Evolutionary conservation across 2,329 filamentous ascomycete genomes (phyloP).

Genomic region (Colletotrichum acutatum): DNA sequence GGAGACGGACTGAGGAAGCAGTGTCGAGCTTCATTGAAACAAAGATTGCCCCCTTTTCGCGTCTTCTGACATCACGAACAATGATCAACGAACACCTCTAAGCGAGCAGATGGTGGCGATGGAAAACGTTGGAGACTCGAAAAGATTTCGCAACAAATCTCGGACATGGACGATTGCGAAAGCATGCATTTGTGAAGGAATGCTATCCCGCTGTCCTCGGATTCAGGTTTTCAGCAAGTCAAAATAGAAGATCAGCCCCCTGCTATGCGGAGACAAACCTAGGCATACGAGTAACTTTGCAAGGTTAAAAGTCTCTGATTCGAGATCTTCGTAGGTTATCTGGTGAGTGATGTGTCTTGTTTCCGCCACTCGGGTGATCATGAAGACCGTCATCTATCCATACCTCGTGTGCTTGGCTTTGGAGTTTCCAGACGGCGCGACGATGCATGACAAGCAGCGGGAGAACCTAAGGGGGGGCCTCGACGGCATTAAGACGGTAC

Average conservation of each 20-base stretch:
- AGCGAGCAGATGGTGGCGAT: neutral
- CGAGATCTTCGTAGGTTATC: neutral
- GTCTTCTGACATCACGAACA: neutral
- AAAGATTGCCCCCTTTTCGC: neutral
- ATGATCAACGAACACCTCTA: neutral
- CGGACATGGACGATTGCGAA: constrained; percentile 9
- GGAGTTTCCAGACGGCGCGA: neutral
- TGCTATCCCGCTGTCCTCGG: constrained; percentile 11
- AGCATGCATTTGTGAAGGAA: constrained; percentile 32
- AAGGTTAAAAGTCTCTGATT: neutral
- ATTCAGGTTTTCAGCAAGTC: neutral
- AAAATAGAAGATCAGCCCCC: neutral
- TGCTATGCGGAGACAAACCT: neutral
- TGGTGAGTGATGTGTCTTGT: neutral
- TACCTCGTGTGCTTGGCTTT: neutral
- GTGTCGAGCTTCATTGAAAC: neutral
- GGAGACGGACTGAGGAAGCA: neutral
- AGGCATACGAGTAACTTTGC: neutral
- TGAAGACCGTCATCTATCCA: neutral
- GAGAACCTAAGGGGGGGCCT: neutral
- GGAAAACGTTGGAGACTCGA: neutral
- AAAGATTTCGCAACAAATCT: constrained; percentile 1
- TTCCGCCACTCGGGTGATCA: neutral
- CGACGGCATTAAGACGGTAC: neutral
- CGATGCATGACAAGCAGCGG: neutral